phyloP scores from a whole-genome alignment of 2,329 filamentous ascomycete species.

The Arthrobotrys sinensis region DNA sequence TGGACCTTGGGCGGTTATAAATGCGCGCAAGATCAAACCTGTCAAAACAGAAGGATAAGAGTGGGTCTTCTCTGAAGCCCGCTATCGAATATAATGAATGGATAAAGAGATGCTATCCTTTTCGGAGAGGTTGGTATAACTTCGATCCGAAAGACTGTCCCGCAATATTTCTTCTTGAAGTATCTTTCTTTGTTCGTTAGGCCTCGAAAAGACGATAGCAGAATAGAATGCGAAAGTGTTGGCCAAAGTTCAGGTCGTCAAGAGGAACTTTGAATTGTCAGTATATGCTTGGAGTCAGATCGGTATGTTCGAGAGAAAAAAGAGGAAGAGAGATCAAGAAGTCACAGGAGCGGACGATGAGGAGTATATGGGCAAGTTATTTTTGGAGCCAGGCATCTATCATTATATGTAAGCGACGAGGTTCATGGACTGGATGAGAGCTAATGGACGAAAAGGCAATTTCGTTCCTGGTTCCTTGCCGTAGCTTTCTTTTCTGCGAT shows the following conservation, averaged over 20 bases:
- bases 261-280: slow-evolving; percentile 61
- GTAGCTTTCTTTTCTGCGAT: slow-evolving; percentile 24
- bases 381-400: slow-evolving; percentile 57
- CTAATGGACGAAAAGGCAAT: slow-evolving; percentile 45
- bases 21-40: slow-evolving; percentile 58
- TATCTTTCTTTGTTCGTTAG: slow-evolving; percentile 51
- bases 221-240: slow-evolving; percentile 55
- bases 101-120: slow-evolving; percentile 56
- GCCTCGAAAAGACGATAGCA: slow-evolving; percentile 61
- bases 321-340: slow-evolving; percentile 62
- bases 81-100: slow-evolving; percentile 48
- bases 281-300: slow-evolving; percentile 44
- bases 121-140: slow-evolving; percentile 51
- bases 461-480: slow-evolving; percentile 55
- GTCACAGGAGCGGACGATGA: slow-evolving; percentile 58
- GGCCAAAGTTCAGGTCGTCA: slow-evolving; percentile 62
- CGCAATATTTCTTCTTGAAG: slow-evolving; percentile 61
- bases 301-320: slow-evolving; percentile 48
- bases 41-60: slow-evolving; percentile 68
- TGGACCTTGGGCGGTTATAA: slow-evolving; percentile 45
- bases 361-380: slow-evolving; percentile 61
- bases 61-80: slow-evolving; percentile 69
- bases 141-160: slow-evolving; percentile 60
- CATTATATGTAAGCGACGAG: slow-evolving; percentile 51
- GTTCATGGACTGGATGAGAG: slow-evolving; percentile 43